A percentile compares a stretch with the other conserved stretches of the same genome.
Conservation (phyloP, 1,139 yeast species). For the Lodderomyces margitis region DNA sequence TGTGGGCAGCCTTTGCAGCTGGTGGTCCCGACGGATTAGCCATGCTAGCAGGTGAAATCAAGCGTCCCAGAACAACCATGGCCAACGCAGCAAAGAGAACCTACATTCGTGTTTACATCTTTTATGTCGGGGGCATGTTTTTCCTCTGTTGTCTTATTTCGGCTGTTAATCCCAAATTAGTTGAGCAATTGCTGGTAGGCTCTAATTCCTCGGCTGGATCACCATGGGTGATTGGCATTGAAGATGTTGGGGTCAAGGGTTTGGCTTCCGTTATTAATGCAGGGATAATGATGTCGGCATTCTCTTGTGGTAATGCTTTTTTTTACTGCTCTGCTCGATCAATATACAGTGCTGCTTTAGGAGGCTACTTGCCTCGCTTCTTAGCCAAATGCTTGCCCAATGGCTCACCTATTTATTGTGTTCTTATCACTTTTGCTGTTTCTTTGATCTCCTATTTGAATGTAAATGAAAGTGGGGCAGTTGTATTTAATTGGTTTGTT, state of each 20-base stretch:
- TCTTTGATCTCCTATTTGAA: constrained; percentile 32
- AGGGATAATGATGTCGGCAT: constrained; percentile 35
- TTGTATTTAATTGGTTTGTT: constrained; percentile 39
- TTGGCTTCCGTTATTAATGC: constrained; percentile 38
- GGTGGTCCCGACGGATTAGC: constrained; percentile 43
- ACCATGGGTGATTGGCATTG: constrained; percentile 43
- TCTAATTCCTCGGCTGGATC: constrained; percentile 35
- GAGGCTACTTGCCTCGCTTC: constrained; percentile 38
- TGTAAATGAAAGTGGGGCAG: constrained; percentile 24
- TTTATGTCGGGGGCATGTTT: constrained; percentile 39
- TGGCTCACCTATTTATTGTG: constrained; percentile 38
- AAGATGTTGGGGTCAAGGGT: constrained; percentile 34
- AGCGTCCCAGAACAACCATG: constrained; percentile 32
- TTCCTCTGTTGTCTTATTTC: constrained; percentile 37
- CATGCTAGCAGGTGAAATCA: constrained; percentile 34
- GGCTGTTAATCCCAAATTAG: constrained; percentile 29
- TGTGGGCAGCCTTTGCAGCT: constrained; percentile 41
- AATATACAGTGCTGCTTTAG: constrained; percentile 35
- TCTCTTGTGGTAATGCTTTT: constrained; percentile 42
- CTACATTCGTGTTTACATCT: constrained; percentile 26
- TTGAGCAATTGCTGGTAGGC: constrained; percentile 24
- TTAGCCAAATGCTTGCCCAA: constrained; percentile 32
- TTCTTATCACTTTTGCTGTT: constrained; percentile 21
- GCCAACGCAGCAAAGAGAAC: constrained; percentile 36
- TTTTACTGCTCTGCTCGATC: constrained; percentile 36